Base-by-base conservation (phyloP, 139 green algal genomes). In the Raphidocelis subcapitata region DNA sequence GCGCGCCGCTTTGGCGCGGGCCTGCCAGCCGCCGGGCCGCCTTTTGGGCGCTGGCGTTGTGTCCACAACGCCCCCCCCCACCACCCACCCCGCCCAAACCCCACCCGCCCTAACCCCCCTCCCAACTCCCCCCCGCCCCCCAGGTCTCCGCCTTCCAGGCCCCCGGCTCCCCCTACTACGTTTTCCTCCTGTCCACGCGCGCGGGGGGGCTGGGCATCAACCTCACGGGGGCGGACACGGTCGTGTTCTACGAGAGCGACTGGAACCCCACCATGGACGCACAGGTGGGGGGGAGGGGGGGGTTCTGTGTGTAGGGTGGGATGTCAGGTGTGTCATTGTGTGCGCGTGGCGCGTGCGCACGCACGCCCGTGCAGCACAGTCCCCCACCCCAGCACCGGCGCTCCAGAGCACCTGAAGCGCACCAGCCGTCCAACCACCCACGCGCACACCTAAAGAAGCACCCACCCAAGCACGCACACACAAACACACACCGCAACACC, bases 181-280 rank as follows among this genome's bases (percentile, higher is more conserved):
- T 84, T 29, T 99, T 99, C 85, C 98, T 99, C 73, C 85, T 98
- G 63, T 96, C 89, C 24, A 98, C 95, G 1, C 87, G 95, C 67
- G 90, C 79, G 23, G 95, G 95, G n/a, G 95, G 94, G 12, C 93
- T 99, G 63, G 95, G 95, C 71, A 97, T 99, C 88, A 99, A 99
- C 89, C 91, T 99, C 24, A 97, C 91, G 1, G 95, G 95, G 4
- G 95, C 95, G 3, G 93, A 99, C 84, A 97, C 93, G 2, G 95
- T 99, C 73, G 95, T 99, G 62, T 98, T 99, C 72, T 99, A 99
- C 76, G 96, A 99, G 83, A 88, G 74, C 28, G 92, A 97, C 84
- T 99, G 95, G 95, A 98, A 98, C 81, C 93, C 93, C 4, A 94
- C 94, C 54, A 97, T 97, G 88, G 92, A 97, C 73, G 31, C 62